These are phyloP conservation scores for Inga laurina DNA, from an alignment of 306 rosid species.

Conservation along the genomic window DNA sequence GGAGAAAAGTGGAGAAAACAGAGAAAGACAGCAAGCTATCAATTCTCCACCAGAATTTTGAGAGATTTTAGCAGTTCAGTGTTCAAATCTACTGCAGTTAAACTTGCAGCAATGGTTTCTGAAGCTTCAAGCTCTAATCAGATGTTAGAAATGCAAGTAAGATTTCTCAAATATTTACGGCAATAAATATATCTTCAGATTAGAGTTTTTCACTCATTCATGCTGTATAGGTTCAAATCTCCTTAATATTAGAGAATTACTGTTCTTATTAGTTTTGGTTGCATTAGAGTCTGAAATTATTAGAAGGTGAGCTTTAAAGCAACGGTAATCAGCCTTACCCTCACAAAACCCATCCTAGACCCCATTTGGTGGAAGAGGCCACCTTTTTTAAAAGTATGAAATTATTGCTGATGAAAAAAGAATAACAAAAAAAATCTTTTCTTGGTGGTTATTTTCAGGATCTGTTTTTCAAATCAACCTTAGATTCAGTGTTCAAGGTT, in stretches of 20 bases:
- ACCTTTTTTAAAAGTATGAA: neutral
- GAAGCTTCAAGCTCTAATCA: slow-evolving; percentile 32
- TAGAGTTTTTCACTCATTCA: neutral
- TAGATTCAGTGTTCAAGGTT: slow-evolving; percentile 21
- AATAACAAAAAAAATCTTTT: neutral
- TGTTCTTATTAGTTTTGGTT: neutral
- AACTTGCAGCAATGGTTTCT: slow-evolving; percentile 41
- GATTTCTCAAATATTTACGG: neutral
- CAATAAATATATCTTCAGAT: neutral
- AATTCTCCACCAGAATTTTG: slow-evolving; percentile 55
- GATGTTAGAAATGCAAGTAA: slow-evolving; percentile 47
- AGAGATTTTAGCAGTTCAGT: slow-evolving; percentile 50
- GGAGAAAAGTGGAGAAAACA: slow-evolving; percentile 67
- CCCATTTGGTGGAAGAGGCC: too few species aligned
- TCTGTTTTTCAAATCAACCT: slow-evolving; percentile 24
- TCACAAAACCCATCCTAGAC: too few species aligned
- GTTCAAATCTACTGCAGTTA: slow-evolving; percentile 45
- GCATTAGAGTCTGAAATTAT: neutral
- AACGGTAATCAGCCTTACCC: too few species aligned
- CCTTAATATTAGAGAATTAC: neutral
- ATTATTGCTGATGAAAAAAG: neutral
- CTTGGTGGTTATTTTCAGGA: slow-evolving; percentile 28
- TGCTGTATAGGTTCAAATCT: neutral
- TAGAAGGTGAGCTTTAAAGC: neutral
- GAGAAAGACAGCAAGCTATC: slow-evolving; percentile 63